Conservation (phyloP, 257 asterid genomes). For the Fraxinus excelsior region DNA sequence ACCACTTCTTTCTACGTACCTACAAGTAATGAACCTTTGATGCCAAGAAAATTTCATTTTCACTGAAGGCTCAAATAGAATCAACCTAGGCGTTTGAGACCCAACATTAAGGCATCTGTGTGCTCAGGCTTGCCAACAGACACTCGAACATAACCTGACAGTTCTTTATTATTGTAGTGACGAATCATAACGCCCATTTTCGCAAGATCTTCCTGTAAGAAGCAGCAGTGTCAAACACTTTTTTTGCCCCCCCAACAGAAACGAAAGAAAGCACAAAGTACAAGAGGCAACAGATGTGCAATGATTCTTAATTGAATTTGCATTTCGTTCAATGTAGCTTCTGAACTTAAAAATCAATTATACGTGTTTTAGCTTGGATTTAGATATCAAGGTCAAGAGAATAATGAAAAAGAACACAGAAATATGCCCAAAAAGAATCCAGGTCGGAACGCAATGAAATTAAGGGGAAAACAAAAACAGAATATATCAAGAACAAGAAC, state of each 20-base stretch:
- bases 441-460: too few relatives aligned
- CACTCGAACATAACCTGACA: constrained; percentile 83
- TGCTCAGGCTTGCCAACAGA: constrained; percentile 98
- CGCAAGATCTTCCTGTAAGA: constrained; percentile 82
- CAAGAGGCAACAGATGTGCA: background rate
- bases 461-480: too few relatives aligned
- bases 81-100: constrained; percentile 55
- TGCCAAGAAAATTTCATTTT: background rate
- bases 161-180: constrained; percentile 84
- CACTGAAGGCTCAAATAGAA: background rate
- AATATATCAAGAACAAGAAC: too few relatives aligned
- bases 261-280: background rate
- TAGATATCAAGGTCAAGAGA: background rate
- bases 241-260: background rate
- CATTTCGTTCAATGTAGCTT: too few relatives aligned
- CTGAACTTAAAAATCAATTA: background rate
- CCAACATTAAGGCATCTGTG: constrained; percentile 68
- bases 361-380: too few relatives aligned
- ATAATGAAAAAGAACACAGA: background rate
- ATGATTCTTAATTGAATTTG: background rate
- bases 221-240: background rate
- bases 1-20: too few relatives aligned
- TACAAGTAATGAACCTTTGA: too few relatives aligned
- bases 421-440: background rate
- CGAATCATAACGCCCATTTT: constrained; percentile 93